Percentiles rank a stretch among this genome's conserved stretches.
Evolutionary conservation across 768 basidiomycete species (phyloP).

Genomic region (Xerocomellus intermedius): DNA sequence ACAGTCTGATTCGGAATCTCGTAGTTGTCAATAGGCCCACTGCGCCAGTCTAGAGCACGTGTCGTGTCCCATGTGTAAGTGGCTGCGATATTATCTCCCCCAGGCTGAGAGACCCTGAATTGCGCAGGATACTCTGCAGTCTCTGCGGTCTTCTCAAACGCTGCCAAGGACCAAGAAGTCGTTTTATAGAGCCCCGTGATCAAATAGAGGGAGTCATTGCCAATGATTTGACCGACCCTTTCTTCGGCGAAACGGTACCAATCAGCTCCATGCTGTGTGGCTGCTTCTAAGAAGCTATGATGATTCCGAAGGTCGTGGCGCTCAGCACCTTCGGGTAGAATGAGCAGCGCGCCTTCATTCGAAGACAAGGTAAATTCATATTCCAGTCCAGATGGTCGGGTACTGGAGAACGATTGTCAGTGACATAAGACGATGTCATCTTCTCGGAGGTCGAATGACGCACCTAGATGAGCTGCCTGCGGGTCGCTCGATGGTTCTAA

Average conservation of each 20-base stretch:
- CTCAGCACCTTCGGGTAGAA: constrained; percentile 30
- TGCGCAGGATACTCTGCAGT: background rate
- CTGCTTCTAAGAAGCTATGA: constrained; percentile 16
- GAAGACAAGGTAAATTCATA: constrained; percentile 13
- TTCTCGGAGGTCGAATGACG: background rate
- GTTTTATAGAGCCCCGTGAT: constrained; percentile 15
- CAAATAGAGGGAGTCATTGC: constrained; percentile 29
- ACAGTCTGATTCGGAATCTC: constrained; percentile 17
- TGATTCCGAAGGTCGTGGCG: constrained; percentile 22
- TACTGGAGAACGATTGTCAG: background rate
- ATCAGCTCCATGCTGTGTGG: constrained; percentile 16
- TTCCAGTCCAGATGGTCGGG: background rate
- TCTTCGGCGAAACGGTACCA: constrained; percentile 31
- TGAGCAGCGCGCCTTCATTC: constrained; percentile 30
- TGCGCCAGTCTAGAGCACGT: constrained; percentile 3
- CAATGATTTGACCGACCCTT: constrained; percentile 13
- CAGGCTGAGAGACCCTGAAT: constrained; percentile 5
- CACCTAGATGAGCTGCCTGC: background rate
- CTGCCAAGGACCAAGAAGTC: constrained; percentile 30
- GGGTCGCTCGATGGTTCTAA: background rate
- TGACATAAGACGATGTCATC: background rate
- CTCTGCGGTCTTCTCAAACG: constrained; percentile 6
- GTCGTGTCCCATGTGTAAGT: constrained; percentile 10
- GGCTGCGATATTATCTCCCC: background rate
- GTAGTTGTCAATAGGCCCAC: background rate